Base-by-base conservation (phyloP, 106 monocot species). In the Alisma plantagoaquatica region DNA sequence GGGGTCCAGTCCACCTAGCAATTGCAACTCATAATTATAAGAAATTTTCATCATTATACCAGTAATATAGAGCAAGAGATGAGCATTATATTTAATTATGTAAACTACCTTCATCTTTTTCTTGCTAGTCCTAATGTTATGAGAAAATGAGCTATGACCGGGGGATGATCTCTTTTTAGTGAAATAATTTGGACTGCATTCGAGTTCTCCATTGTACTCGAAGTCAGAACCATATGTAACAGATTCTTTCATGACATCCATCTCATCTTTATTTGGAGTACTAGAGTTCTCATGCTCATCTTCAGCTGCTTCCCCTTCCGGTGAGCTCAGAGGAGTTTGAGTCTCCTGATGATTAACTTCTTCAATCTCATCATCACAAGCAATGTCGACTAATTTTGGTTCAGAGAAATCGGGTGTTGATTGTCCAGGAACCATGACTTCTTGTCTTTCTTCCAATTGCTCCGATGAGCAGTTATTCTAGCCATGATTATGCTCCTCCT, bases 1-100 rank as follows among this genome's bases (percentile, higher is more conserved):
- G 79, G 76, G 17, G 92, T 77, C 92, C 92, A 93, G 49, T 93
- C 92, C 22, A 93, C 79, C 92, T 93, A 47, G n/a, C n/a, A n/a
- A n/a, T n/a, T n/a, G n/a, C n/a, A n/a, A n/a, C n/a, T n/a, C n/a
- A n/a, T n/a, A n/a, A n/a, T n/a, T n/a, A n/a, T n/a, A n/a, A n/a
- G n/a, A n/a, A n/a, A n/a, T n/a, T n/a, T n/a, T n/a, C n/a, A n/a
- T n/a, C n/a, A n/a, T n/a, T n/a, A n/a, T n/a, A n/a, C n/a, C n/a
- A n/a, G n/a, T n/a, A n/a, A n/a, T n/a, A n/a, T n/a, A n/a, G n/a
- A n/a, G n/a, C n/a, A n/a, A n/a, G n/a, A n/a, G n/a, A n/a, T n/a
- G n/a, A n/a, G n/a, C n/a, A n/a, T n/a, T n/a, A n/a, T n/a, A n/a
- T n/a, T n/a, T n/a, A n/a, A n/a, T n/a, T n/a, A n/a, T n/a, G n/a